Evolutionary conservation across 163 green algal genomes (phyloP), one percentile per base, ranked within the genome.

Genomic region (Chlamydomonas reinhardtii): DNA sequence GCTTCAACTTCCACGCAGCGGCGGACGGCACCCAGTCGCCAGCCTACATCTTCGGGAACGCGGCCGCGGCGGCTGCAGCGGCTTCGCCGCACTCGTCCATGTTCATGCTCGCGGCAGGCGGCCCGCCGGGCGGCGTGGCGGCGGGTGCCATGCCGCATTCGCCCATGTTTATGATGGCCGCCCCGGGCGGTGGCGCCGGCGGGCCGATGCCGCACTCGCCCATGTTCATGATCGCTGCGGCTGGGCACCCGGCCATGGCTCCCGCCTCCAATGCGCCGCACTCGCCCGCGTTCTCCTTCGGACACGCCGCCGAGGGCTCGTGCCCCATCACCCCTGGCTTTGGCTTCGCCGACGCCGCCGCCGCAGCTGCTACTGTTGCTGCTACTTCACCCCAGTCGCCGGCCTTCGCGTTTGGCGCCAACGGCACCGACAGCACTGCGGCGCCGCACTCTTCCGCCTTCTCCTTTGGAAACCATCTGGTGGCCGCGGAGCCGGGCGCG

Each of bases 231-330:
- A 6, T 31, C 4, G 62, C 62, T 16, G 62, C 48, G 48, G 48
- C 48, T 2, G 48, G 48, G 48, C 9, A 56, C 12, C 48, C 48
- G 43, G 11, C 8, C 5, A 29, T 31, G 20, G 24, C 17, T 5
- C 1, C 22, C 14, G 17, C 56, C 56, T 22, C 59, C 59, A 29
- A 29, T 16, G 59, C 31, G 65, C 65, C n/a, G 65, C n/a, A 48
- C 16, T 43, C 68, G 17, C 68, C 77, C 4, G 77, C 77, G n/a
- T 76, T 84, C 43, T 84, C 77, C 62, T 84, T 84, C 32, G 77
- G 77, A 12, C 43, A 69, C 8, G 48, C 48, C 48, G 48, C 48
- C 48, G 48, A 56, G 17, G 14, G 1, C 48, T 56, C 48, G 12
- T 56, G 48, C 48, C 48, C 48, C 48, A 56, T 56, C 11, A 31